phyloP scores from a whole-genome alignment of 2,329 filamentous ascomycete species.

The Trichocomaceae sp. region DNA sequence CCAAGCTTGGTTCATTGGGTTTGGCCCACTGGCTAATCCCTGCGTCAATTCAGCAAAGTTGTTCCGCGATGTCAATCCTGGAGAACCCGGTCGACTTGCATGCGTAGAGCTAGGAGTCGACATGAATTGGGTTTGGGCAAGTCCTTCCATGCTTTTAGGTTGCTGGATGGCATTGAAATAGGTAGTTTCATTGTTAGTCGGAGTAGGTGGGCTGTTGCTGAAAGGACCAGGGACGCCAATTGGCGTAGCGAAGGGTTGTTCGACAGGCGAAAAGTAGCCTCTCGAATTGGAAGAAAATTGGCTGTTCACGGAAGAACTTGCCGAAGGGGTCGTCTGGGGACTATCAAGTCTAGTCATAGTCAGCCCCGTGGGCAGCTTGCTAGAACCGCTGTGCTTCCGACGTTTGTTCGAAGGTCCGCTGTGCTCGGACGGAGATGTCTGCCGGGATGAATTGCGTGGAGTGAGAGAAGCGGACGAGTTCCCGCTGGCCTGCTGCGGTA shows the following conservation, averaged over 20 bases:
- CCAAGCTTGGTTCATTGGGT: constrained; percentile 47
- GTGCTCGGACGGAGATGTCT: constrained; percentile 62
- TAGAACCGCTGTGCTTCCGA: constrained; percentile 66
- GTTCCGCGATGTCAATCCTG: constrained; percentile 33
- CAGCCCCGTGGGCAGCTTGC: constrained; percentile 64
- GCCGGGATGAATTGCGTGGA: constrained; percentile 61
- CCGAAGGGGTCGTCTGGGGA: constrained; percentile 29
- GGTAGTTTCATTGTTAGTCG: constrained; percentile 56
- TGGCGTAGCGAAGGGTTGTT: constrained; percentile 44
- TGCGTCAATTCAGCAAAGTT: constrained; percentile 34
- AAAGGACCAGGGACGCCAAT: constrained; percentile 43
- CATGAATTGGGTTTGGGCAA: constrained; percentile 58
- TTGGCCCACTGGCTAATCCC: constrained; percentile 32
- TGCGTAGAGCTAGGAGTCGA: constrained; percentile 67
- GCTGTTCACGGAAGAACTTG: constrained; percentile 36
- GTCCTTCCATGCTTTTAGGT: constrained; percentile 59
- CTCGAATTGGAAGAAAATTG: constrained; percentile 33
- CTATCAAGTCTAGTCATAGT: constrained; percentile 78
- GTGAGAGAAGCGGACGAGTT: constrained; percentile 45
- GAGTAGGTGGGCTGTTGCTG: constrained; percentile 58
- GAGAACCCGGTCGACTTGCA: constrained; percentile 70
- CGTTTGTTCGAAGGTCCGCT: constrained; percentile 67
- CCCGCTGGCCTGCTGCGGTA: constrained; percentile 34
- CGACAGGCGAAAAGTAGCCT: constrained; percentile 33
- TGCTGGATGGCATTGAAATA: constrained; percentile 54